Percentiles rank a stretch among this genome's conserved stretches.
Evolutionary conservation across 306 rosid species (phyloP).

Genomic region (Inga laurina): DNA sequence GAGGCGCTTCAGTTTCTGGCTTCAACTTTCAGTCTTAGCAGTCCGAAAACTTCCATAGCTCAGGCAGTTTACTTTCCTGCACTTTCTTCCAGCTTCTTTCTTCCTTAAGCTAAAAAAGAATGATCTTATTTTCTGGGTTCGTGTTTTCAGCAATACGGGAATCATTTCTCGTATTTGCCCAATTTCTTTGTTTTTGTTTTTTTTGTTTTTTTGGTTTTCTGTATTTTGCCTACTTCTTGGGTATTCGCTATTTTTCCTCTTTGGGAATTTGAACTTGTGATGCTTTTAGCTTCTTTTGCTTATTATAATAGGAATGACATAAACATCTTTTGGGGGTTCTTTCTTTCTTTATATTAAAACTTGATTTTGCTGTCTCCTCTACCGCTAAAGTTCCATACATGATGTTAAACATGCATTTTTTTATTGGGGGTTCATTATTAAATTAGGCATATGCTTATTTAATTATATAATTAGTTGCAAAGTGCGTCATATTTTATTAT

Average conservation of each 20-base stretch:
- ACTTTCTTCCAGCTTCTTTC: background rate
- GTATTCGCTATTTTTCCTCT: conserved; percentile 2
- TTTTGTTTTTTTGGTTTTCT: background rate
- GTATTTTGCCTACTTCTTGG: background rate
- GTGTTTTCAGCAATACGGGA: background rate
- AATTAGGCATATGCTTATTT: background rate
- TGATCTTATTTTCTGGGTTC: background rate
- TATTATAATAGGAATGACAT: background rate
- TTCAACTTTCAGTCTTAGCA: background rate
- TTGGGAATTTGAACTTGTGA: conserved; percentile 12
- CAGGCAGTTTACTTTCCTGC: conserved; percentile 17
- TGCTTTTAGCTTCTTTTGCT: conserved; percentile 20
- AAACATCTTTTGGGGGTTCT: conserved; percentile 5
- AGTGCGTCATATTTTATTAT: conserved; percentile 30
- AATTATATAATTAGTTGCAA: conserved; percentile 15
- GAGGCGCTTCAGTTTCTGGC: conserved; percentile 12
- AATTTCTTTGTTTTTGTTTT: background rate
- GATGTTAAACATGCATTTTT: background rate
- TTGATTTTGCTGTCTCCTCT: conserved; percentile 9
- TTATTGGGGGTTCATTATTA: conserved; percentile 8
- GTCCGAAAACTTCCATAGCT: background rate
- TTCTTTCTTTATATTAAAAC: background rate
- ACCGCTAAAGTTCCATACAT: conserved; percentile 20
- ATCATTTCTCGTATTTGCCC: background rate
- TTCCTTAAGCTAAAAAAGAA: background rate